Conservation (phyloP, 345 rosid species). For the Dovyalis caffra region DNA sequence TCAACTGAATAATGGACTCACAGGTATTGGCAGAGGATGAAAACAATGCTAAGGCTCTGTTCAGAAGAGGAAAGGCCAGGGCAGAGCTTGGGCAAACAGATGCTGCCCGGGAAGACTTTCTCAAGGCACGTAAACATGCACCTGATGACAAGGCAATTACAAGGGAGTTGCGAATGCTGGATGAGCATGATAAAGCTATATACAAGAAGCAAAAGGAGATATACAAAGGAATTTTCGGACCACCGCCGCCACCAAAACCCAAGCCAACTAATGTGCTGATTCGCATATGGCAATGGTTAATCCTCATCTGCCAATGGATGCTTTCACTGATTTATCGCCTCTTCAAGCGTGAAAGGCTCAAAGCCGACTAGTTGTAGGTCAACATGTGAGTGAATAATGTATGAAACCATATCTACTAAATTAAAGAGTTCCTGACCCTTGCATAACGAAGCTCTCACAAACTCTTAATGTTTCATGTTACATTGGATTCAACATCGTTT, state of each 20-base stretch:
- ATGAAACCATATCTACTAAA: not conserved
- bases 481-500: not conserved
- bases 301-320: conserved; percentile 20
- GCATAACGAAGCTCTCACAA: not conserved
- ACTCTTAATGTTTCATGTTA: not conserved
- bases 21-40: conserved; percentile 92
- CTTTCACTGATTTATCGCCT: conserved; percentile 9
- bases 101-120: conserved; percentile 82
- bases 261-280: conserved; percentile 8
- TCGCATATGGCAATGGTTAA: conserved; percentile 16
- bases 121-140: conserved; percentile 73
- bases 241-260: conserved; percentile 36
- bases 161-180: conserved; percentile 69
- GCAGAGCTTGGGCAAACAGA: conserved; percentile 93
- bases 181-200: conserved; percentile 76
- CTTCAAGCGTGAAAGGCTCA: conserved; percentile 12
- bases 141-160: conserved; percentile 80
- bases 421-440: not conserved
- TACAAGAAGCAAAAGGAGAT: conserved; percentile 84
- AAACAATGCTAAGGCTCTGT: conserved; percentile 79
- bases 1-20: not conserved
- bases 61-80: conserved; percentile 89
- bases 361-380: conserved; percentile 12
- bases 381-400: not conserved
- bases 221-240: conserved; percentile 76